Percentiles rank a stretch among this genome's conserved stretches.
Conservation (phyloP, 345 rosid genomes). For the Gossypium bickii region DNA sequence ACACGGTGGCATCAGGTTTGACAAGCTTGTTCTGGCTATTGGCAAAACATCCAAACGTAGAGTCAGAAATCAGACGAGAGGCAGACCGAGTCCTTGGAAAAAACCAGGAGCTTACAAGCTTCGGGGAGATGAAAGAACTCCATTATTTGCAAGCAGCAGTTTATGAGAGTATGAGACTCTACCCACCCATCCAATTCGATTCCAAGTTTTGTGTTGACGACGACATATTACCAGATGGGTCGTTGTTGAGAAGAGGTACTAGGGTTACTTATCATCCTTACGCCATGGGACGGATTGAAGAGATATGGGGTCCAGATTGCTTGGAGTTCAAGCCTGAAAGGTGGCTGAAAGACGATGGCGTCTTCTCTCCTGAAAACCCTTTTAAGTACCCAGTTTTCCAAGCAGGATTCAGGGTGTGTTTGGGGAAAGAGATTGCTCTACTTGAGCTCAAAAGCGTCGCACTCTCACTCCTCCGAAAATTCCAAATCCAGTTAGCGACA, state of each 20-base stretch:
- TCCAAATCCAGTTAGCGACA: constrained; percentile 25
- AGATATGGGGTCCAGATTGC: constrained; percentile 68
- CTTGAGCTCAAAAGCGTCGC: constrained; percentile 59
- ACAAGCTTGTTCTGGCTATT: constrained; percentile 49
- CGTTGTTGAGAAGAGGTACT: constrained; percentile 49
- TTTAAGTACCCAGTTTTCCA: constrained; percentile 71
- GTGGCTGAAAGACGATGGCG: constrained; percentile 46
- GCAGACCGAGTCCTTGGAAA: constrained; percentile 34
- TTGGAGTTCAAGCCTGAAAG: constrained; percentile 67
- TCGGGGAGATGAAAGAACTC: constrained; percentile 31
- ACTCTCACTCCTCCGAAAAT: constrained; percentile 40
- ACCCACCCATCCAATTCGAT: constrained; percentile 58
- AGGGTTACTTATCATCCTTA: constrained; percentile 75
- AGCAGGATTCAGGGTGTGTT: constrained; percentile 62
- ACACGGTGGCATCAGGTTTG: constrained; percentile 52
- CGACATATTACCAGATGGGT: constrained; percentile 49
- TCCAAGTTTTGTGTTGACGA: constrained; percentile 44
- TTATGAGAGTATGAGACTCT: constrained; percentile 48
- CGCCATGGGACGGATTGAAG: constrained; percentile 70
- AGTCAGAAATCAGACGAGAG: constrained; percentile 27
- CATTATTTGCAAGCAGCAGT: constrained; percentile 45
- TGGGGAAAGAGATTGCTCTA: constrained; percentile 80
- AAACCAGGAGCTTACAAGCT: constrained; percentile 26
- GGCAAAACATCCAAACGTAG: constrained; percentile 35
- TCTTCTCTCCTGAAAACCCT: constrained; percentile 45